phyloP scores from a whole-genome alignment of 2,329 filamentous ascomycete genomes.

The Biscogniauxia marginata region DNA sequence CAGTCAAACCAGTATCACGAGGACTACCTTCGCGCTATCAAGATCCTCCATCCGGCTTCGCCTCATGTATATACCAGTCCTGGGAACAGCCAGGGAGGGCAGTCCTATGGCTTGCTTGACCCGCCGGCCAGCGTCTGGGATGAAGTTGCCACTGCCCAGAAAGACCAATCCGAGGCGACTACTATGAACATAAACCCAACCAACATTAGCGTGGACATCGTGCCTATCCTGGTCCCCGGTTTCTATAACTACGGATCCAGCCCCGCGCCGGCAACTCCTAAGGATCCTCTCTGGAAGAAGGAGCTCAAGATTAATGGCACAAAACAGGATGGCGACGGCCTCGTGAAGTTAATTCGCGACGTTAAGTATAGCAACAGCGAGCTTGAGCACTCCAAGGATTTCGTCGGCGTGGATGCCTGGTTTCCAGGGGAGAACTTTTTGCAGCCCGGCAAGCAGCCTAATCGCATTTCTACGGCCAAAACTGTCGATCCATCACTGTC shows the following conservation, averaged over 20 bases:
- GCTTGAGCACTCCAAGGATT: not conserved
- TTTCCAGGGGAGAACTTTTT: conserved; percentile 14
- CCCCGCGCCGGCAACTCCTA: not conserved
- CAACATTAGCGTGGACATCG: not conserved
- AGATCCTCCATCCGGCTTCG: conserved; percentile 4
- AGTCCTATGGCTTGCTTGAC: not conserved
- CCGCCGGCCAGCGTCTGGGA: conserved; percentile 2
- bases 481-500: not conserved
- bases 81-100: not conserved
- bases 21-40: conserved; percentile 20
- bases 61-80: conserved; percentile 10
- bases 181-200: conserved; percentile 4
- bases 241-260: conserved; percentile 1
- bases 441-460: not conserved
- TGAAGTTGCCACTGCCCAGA: not conserved
- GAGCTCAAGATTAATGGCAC: conserved; percentile 3
- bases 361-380: not conserved
- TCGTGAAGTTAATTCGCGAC: conserved; percentile 4
- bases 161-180: not conserved
- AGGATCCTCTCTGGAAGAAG: not conserved
- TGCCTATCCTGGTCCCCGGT: conserved; percentile 14
- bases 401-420: conserved; percentile 21
- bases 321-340: not conserved
- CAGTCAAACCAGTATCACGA: conserved; percentile 21
- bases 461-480: conserved; percentile 3